Conservation (phyloP, 2,329 filamentous ascomycete genomes). For the Purpureocillium lavendulum region DNA sequence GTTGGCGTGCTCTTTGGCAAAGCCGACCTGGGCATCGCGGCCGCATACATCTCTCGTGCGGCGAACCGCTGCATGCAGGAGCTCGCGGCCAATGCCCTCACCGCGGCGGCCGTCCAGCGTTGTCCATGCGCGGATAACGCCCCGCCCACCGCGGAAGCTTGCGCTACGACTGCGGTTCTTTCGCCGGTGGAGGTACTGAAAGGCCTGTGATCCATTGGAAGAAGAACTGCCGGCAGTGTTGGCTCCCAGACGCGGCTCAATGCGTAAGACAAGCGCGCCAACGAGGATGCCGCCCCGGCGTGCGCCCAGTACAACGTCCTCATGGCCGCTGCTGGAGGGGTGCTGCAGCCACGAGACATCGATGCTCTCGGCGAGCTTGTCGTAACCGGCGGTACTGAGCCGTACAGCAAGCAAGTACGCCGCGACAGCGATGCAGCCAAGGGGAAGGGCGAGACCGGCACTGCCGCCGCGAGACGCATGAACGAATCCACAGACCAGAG, state of each 20-base stretch:
- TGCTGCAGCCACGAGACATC: constrained; percentile 51
- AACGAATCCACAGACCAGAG: constrained; percentile 35
- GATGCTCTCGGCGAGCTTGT: constrained; percentile 52
- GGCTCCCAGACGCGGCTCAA: constrained; percentile 34
- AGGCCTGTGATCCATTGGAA: constrained; percentile 4
- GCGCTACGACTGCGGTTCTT: constrained; percentile 27
- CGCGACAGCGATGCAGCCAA: constrained; percentile 55
- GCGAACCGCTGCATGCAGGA: constrained; percentile 66
- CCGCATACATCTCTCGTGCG: constrained; percentile 62
- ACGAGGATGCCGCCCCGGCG: constrained; percentile 62
- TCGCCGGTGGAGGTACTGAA: constrained; percentile 7
- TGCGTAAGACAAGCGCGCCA: constrained; percentile 60
- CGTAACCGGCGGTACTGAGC: constrained; percentile 52
- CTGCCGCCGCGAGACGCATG: constrained; percentile 37
- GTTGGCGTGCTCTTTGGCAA: constrained; percentile 73
- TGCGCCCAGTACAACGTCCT: constrained; percentile 56
- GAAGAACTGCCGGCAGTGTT: constrained; percentile 9
- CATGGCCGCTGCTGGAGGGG: constrained; percentile 27
- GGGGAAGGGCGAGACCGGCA: constrained; percentile 45
- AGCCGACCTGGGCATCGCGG: constrained; percentile 58
- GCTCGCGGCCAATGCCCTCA: constrained; percentile 61
- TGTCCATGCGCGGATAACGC: constrained; percentile 76
- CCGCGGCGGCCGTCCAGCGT: constrained; percentile 60
- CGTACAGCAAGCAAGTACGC: constrained; percentile 54
- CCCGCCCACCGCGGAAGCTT: constrained; percentile 50